Conservation (phyloP, 2,329 filamentous ascomycete species). For the Fusarium globosum region DNA sequence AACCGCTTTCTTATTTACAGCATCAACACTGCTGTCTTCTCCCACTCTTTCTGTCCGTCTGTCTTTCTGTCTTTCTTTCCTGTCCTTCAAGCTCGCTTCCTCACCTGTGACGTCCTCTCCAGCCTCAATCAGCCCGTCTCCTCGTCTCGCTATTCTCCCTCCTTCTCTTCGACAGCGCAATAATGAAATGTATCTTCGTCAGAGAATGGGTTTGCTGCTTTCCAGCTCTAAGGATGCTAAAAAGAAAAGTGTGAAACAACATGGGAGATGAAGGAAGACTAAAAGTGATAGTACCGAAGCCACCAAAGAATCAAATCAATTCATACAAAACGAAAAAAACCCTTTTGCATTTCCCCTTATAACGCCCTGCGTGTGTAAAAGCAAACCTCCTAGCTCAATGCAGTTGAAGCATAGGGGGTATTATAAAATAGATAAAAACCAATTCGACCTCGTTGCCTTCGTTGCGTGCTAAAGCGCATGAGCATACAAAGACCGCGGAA, state of each 20-base stretch:
- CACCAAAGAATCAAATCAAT: slow-evolving; percentile 22
- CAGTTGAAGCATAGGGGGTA: slow-evolving; percentile 16
- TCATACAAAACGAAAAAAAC: slow-evolving; percentile 36
- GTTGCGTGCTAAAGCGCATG: slow-evolving; percentile 27
- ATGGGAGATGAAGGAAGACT: slow-evolving; percentile 38
- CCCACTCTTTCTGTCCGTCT: neutral
- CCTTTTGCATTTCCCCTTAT: slow-evolving; percentile 46
- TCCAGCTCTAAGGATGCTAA: slow-evolving; percentile 48
- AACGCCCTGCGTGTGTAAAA: slow-evolving; percentile 51
- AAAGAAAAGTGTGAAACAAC: slow-evolving; percentile 32
- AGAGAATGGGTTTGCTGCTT: slow-evolving; percentile 45
- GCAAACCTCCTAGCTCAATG: slow-evolving; percentile 36
- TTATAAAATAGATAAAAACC: slow-evolving; percentile 36
- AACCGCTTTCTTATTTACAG: slow-evolving; percentile 41
- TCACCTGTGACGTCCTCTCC: neutral
- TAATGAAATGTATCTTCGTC: slow-evolving; percentile 42
- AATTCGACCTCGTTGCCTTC: slow-evolving; percentile 38
- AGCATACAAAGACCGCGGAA: slow-evolving; percentile 37
- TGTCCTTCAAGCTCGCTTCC: slow-evolving; percentile 20
- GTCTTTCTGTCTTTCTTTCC: neutral
- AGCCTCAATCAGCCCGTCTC: neutral
- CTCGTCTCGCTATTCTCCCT: neutral
- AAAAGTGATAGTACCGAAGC: slow-evolving; percentile 41
- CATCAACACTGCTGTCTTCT: slow-evolving; percentile 8
- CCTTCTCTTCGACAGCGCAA: slow-evolving; percentile 15